Conservation (phyloP, 805 yeast species). For the Kodamaea jinghongensis region DNA sequence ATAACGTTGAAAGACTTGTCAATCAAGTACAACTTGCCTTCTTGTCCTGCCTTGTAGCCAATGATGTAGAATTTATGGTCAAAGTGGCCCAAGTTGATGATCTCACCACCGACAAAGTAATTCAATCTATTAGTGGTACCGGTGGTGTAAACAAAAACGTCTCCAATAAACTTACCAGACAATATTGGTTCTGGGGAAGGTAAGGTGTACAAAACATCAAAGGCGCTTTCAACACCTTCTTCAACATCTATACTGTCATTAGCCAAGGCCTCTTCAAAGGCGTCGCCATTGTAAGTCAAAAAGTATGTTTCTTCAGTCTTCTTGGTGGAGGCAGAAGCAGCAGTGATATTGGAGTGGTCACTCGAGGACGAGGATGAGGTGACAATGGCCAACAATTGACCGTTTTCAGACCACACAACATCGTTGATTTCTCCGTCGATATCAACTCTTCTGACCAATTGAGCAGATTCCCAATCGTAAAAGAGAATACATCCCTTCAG, state of each 20-base stretch:
- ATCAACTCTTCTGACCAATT: slow-evolving; percentile 82
- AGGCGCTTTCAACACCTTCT: slow-evolving; percentile 86
- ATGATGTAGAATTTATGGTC: slow-evolving; percentile 82
- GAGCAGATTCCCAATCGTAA: slow-evolving; percentile 91
- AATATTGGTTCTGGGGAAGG: slow-evolving; percentile 66
- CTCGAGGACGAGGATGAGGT: slow-evolving; percentile 29
- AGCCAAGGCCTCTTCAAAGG: slow-evolving; percentile 60
- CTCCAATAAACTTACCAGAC: slow-evolving; percentile 96
- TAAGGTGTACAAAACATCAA: slow-evolving; percentile 80
- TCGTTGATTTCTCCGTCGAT: slow-evolving; percentile 71
- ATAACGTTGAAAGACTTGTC: slow-evolving; percentile 86
- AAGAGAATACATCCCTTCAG: slow-evolving; percentile 83
- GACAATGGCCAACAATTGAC: slow-evolving; percentile 78
- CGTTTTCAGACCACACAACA: slow-evolving; percentile 90
- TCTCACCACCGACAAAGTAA: slow-evolving; percentile 92
- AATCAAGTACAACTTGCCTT: slow-evolving; percentile 82
- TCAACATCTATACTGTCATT: slow-evolving; percentile 62
- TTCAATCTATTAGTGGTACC: slow-evolving; percentile 76
- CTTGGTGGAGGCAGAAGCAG: slow-evolving; percentile 30
- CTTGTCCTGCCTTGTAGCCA: slow-evolving; percentile 82
- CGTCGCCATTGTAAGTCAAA: slow-evolving; percentile 66
- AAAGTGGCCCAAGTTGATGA: slow-evolving; percentile 88
- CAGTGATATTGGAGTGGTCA: slow-evolving; percentile 17
- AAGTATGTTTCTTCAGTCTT: slow-evolving; percentile 69
- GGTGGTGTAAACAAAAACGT: slow-evolving; percentile 91